Percentiles rank a stretch among this genome's conserved stretches.
phyloP scores from a whole-genome alignment of 2,329 filamentous ascomycete genomes.

The Aspergillus sp. region DNA sequence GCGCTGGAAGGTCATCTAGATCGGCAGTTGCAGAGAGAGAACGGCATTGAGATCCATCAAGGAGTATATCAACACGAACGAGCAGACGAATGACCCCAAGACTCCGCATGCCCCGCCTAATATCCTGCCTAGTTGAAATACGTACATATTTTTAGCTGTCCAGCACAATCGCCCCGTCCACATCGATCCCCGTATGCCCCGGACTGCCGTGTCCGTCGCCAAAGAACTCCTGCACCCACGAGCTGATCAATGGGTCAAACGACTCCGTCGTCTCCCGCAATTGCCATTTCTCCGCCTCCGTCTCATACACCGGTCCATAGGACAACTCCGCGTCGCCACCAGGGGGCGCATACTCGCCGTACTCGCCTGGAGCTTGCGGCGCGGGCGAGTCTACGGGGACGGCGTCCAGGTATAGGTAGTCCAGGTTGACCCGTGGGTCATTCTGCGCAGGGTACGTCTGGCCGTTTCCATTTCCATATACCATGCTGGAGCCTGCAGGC shows the following conservation, averaged over 20 bases:
- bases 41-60: background rate
- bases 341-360: background rate
- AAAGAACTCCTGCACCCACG: conserved; percentile 13
- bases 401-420: conserved; percentile 12
- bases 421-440: conserved; percentile 7
- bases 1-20: background rate
- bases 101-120: background rate
- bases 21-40: background rate
- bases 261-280: background rate
- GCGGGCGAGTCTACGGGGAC: background rate
- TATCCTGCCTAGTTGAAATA: background rate
- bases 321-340: background rate
- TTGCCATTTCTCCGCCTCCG: background rate
- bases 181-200: background rate
- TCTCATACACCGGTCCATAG: background rate
- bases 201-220: background rate
- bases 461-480: background rate
- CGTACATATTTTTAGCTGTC: background rate
- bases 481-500: background rate
- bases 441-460: background rate
- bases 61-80: no score
- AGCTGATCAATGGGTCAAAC: conserved; percentile 10
- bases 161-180: conserved; percentile 3
- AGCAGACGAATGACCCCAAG: background rate
- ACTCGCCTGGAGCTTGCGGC: background rate